These are phyloP conservation scores for Albugo laibachii DNA, from an alignment of 352 stramenopile genomes.

Conservation along the genomic window DNA sequence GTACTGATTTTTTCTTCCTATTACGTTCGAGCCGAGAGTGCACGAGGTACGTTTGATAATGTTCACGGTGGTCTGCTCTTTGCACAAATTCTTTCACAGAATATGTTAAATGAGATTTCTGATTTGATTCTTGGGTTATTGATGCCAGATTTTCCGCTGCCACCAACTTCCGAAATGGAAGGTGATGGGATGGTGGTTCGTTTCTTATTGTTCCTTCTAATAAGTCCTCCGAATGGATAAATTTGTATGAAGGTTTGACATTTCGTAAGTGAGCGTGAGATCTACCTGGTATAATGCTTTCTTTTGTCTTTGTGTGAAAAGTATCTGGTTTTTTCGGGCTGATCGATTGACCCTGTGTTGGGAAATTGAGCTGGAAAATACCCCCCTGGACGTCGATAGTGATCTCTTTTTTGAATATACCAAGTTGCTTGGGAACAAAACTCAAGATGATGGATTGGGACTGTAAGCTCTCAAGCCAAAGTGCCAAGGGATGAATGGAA, in stretches of 20 bases:
- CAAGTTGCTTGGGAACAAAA: slow-evolving; percentile 77
- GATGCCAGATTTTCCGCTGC: slow-evolving; percentile 44
- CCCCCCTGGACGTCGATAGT: neutral
- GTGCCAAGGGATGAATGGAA: slow-evolving; percentile 25
- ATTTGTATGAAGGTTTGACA: slow-evolving; percentile 81
- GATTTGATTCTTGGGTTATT: slow-evolving; percentile 61
- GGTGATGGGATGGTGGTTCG: slow-evolving; percentile 23
- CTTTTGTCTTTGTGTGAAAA: neutral
- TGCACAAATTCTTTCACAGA: slow-evolving; percentile 63
- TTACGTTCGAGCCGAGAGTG: slow-evolving; percentile 21
- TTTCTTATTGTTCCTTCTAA: slow-evolving; percentile 34
- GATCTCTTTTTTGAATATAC: slow-evolving; percentile 22
- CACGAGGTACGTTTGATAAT: slow-evolving; percentile 49
- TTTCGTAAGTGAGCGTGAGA: slow-evolving; percentile 50
- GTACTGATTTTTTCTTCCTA: slow-evolving; percentile 12
- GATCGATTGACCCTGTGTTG: no score
- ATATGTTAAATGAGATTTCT: slow-evolving; percentile 73
- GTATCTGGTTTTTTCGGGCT: no score
- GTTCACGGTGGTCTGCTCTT: slow-evolving; percentile 34
- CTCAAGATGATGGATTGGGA: slow-evolving; percentile 78
- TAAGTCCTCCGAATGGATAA: slow-evolving; percentile 58
- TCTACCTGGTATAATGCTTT: slow-evolving; percentile 26
- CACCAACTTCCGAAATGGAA: slow-evolving; percentile 38
- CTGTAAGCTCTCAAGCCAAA: slow-evolving; percentile 66
- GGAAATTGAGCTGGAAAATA: no score